Evolutionary conservation across 1,139 yeast genomes (phyloP).

Genomic region (Geotrichum bryndzae): DNA sequence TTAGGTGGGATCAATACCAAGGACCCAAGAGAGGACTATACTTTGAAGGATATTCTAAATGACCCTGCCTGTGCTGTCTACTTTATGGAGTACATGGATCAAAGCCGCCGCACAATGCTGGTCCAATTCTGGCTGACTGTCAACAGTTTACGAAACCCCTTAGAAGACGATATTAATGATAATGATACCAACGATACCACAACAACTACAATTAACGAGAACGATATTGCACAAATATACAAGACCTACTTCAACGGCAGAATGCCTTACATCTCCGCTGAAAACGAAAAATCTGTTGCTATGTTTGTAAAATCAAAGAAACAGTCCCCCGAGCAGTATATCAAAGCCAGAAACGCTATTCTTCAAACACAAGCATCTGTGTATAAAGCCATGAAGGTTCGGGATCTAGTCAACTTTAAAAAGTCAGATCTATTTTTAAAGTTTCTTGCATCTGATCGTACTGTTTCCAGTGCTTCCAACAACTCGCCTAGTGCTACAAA

Average conservation of each 20-base stretch:
- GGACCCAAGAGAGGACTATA: constrained; percentile 34
- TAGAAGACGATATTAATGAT: constrained; percentile 43
- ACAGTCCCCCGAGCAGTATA: constrained; percentile 17
- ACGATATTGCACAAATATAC: constrained; percentile 41
- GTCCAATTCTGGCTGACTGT: constrained; percentile 64
- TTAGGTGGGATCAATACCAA: not conserved
- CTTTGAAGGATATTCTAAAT: constrained; percentile 40
- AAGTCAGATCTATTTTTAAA: constrained; percentile 36
- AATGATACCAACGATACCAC: constrained; percentile 13
- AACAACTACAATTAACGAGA: constrained; percentile 19
- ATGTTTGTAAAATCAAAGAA: constrained; percentile 25
- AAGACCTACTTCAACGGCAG: constrained; percentile 38
- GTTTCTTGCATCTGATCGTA: constrained; percentile 13
- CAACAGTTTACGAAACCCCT: constrained; percentile 64
- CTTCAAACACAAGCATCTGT: constrained; percentile 52
- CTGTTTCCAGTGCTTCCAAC: constrained; percentile 33
- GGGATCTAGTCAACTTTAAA: constrained; percentile 55
- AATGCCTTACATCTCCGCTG: constrained; percentile 22
- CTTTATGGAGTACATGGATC: constrained; percentile 55
- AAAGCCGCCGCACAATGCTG: constrained; percentile 40
- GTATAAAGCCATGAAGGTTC: constrained; percentile 43
- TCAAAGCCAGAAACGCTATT: constrained; percentile 50
- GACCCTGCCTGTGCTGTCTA: constrained; percentile 45
- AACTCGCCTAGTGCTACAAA: not conserved
- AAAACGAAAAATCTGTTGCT: constrained; percentile 25